Conservation (phyloP, 768 basidiomycete species). For the Leccinum obscurum region DNA sequence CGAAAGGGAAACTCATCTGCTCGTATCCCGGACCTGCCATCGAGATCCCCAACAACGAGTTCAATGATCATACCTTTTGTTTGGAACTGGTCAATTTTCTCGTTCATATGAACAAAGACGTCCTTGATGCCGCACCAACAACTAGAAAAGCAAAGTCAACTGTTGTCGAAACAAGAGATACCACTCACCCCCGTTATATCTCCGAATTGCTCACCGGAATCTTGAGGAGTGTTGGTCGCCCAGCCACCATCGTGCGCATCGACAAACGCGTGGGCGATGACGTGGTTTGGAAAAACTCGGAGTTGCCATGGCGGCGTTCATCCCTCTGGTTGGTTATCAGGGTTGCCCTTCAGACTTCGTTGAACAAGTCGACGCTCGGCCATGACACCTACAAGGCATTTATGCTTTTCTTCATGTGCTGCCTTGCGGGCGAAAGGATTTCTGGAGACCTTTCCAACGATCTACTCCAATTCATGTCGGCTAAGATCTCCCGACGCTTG, state of each 20-base stretch:
- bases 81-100: constrained; percentile 39
- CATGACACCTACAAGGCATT: constrained; percentile 31
- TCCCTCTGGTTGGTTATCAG: constrained; percentile 50
- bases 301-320: constrained; percentile 48
- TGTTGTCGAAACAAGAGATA: neutral
- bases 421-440: constrained; percentile 6
- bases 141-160: neutral
- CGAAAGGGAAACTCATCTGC: neutral
- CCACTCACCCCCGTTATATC: neutral
- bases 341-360: constrained; percentile 41
- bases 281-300: constrained; percentile 15
- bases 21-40: constrained; percentile 1
- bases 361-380: constrained; percentile 17
- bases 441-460: neutral
- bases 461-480: neutral
- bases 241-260: constrained; percentile 24
- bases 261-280: constrained; percentile 44
- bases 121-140: constrained; percentile 34
- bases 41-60: neutral
- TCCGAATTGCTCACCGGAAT: constrained; percentile 43
- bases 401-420: constrained; percentile 28
- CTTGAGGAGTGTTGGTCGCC: constrained; percentile 34
- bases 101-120: constrained; percentile 29
- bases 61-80: constrained; percentile 22
- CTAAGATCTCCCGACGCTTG: neutral